Percentiles rank a stretch among this genome's conserved stretches.
These are phyloP conservation scores for Colletotrichum sp. DNA, from an alignment of 2,329 filamentous ascomycete species.

Conservation along the genomic window DNA sequence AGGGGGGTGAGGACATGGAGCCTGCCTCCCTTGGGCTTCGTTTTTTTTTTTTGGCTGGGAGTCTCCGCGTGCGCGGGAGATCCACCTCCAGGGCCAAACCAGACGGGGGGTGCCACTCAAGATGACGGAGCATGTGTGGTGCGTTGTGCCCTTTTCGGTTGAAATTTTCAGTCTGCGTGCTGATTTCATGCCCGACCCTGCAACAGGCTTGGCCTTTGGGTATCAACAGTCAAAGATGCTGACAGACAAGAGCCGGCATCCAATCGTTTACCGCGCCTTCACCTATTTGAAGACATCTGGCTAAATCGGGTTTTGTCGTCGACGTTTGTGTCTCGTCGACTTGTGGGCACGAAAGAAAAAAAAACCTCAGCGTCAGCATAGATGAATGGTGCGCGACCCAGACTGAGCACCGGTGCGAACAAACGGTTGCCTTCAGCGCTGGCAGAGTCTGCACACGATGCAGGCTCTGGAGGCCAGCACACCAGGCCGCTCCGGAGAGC, in stretches of 20 bases:
- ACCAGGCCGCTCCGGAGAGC: slow-evolving; percentile 11
- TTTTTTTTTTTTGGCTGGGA: not conserved
- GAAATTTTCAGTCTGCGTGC: not conserved
- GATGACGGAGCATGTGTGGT: slow-evolving; percentile 15
- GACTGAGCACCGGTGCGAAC: not conserved
- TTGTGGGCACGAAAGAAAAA: not conserved
- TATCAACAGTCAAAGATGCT: slow-evolving; percentile 14
- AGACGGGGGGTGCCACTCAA: slow-evolving; percentile 2
- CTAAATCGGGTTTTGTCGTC: not conserved
- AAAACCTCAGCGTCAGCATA: not conserved
- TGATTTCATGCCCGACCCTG: slow-evolving; percentile 19
- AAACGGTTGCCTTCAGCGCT: not conserved
- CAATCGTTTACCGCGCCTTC: slow-evolving; percentile 8
- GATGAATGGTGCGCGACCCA: not conserved
- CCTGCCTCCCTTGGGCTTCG: not conserved
- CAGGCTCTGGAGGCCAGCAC: slow-evolving; percentile 22
- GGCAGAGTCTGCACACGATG: slow-evolving; percentile 7
- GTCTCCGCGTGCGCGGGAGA: slow-evolving; percentile 1
- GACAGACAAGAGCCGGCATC: not conserved
- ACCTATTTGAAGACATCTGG: not conserved
- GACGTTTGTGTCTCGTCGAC: not conserved
- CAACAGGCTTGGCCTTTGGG: slow-evolving; percentile 21
- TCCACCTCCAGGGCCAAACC: slow-evolving; percentile 14
- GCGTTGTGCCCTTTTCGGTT: slow-evolving; percentile 9
- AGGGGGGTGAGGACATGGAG: not conserved